phyloP scores from a whole-genome alignment of 148 eudicot species.

The Rheum nobile region DNA sequence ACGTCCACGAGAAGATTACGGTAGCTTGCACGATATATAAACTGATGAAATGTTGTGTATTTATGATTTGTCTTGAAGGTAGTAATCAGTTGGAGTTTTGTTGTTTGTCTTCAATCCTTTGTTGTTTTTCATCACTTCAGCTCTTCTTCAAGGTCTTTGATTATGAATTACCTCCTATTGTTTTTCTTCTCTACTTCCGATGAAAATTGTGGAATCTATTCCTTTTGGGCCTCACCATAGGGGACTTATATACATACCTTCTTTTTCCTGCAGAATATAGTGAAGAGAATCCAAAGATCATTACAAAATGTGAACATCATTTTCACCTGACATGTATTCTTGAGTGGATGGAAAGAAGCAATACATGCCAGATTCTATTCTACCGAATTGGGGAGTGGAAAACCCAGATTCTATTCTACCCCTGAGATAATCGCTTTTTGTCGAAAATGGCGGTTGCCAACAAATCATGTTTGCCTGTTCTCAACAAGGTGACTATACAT shows the following conservation, averaged over 20 bases:
- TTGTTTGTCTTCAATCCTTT: background rate
- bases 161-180: too few relatives aligned
- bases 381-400: conserved; percentile 73
- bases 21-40: conserved; percentile 11
- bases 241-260: background rate
- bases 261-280: conserved; percentile 53
- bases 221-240: background rate
- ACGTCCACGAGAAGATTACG: conserved; percentile 89
- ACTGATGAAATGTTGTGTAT: background rate
- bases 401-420: conserved; percentile 89
- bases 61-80: conserved; percentile 69
- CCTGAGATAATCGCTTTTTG: conserved; percentile 88
- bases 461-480: conserved; percentile 91
- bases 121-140: background rate
- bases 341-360: conserved; percentile 96
- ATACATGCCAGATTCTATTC: too few relatives aligned
- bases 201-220: background rate
- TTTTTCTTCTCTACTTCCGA: background rate
- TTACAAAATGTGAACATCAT: conserved; percentile 82
- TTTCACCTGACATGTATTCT: conserved; percentile 90
- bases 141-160: too few relatives aligned
- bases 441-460: conserved; percentile 86
- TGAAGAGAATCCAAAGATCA: conserved; percentile 75
- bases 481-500: conserved; percentile 63
- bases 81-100: conserved; percentile 2